A percentile compares a stretch with the other conserved stretches of the same genome.
These are phyloP conservation scores for Platanthera zijinensis DNA, from an alignment of 106 monocot genomes.

Conservation along the genomic window DNA sequence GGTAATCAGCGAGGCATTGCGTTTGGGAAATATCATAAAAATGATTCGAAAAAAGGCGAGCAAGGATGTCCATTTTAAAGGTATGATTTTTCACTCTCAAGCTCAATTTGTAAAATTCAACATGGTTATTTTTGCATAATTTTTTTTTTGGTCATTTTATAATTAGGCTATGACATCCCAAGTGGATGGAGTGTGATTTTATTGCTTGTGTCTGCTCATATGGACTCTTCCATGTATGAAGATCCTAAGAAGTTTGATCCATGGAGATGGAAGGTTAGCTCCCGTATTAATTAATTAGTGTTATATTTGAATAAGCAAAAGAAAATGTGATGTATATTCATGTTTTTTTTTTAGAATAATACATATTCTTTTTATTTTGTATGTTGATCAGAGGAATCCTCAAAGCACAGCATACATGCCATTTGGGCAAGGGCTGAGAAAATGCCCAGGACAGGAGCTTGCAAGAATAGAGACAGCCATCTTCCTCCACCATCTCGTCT, in stretches of 20 bases:
- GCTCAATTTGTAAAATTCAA: too few relatives aligned
- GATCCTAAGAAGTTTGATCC: background rate
- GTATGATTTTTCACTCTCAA: too few relatives aligned
- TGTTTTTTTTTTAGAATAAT: too few relatives aligned
- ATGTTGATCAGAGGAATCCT: background rate
- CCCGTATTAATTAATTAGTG: too few relatives aligned
- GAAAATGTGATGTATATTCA: too few relatives aligned
- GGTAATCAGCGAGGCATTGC: slow-evolving; percentile 85
- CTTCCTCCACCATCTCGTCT: slow-evolving; percentile 36
- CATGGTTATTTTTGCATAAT: too few relatives aligned
- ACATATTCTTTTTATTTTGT: too few relatives aligned
- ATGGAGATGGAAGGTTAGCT: background rate
- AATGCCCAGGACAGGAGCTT: slow-evolving; percentile 32
- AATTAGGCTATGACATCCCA: slow-evolving; percentile 2
- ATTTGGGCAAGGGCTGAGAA: slow-evolving; percentile 30
- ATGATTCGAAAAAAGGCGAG: slow-evolving; percentile 71
- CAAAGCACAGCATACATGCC: slow-evolving; percentile 19
- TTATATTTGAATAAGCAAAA: too few relatives aligned
- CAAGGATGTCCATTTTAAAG: slow-evolving; percentile 22
- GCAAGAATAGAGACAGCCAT: slow-evolving; percentile 12
- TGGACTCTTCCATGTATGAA: slow-evolving; percentile 1
- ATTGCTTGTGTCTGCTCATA: background rate
- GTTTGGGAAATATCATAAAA: slow-evolving; percentile 72
- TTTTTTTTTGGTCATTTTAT: background rate
- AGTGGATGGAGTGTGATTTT: slow-evolving; percentile 3